Evolutionary conservation across 805 yeast genomes (phyloP).

Genomic region (Novakomyces olei): DNA sequence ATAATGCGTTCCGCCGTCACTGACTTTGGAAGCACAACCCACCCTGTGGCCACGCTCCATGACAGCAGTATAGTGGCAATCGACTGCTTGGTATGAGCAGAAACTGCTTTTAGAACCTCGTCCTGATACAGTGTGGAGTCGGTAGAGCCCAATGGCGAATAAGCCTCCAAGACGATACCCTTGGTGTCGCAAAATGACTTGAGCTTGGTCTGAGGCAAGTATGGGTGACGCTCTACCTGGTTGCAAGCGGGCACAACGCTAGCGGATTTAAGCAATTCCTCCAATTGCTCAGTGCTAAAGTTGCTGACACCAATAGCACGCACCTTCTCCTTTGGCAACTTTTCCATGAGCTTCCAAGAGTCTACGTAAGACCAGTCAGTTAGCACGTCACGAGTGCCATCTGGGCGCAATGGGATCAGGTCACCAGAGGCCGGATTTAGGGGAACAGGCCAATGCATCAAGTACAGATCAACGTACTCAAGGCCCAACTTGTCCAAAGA

Average conservation of each 20-base stretch:
- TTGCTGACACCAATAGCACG: constrained; percentile 62
- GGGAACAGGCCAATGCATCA: constrained; percentile 67
- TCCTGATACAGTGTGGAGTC: constrained; percentile 20
- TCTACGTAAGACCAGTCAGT: constrained; percentile 17
- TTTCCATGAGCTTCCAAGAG: constrained; percentile 44
- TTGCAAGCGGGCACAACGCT: constrained; percentile 41
- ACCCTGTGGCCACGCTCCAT: constrained; percentile 18
- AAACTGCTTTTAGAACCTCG: constrained; percentile 22
- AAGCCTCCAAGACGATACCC: constrained; percentile 43
- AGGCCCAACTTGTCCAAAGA: constrained; percentile 41
- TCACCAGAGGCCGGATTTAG: constrained; percentile 17
- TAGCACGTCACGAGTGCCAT: constrained; percentile 21
- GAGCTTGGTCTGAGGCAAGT: constrained; percentile 41
- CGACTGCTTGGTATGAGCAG: constrained; percentile 18
- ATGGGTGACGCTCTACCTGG: constrained; percentile 62
- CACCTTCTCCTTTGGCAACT: constrained; percentile 29
- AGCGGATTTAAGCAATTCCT: constrained; percentile 27
- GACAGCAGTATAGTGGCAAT: constrained; percentile 37
- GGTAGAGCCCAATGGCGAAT: constrained; percentile 50
- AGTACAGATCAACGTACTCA: constrained; percentile 56
- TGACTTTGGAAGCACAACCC: constrained; percentile 19
- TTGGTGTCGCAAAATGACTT: constrained; percentile 29
- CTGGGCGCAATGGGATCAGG: constrained; percentile 19
- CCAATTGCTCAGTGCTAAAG: constrained; percentile 32
- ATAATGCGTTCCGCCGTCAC: constrained; percentile 40